Evolutionary conservation across 805 yeast species (phyloP).

Genomic region (Candida nemodendra): DNA sequence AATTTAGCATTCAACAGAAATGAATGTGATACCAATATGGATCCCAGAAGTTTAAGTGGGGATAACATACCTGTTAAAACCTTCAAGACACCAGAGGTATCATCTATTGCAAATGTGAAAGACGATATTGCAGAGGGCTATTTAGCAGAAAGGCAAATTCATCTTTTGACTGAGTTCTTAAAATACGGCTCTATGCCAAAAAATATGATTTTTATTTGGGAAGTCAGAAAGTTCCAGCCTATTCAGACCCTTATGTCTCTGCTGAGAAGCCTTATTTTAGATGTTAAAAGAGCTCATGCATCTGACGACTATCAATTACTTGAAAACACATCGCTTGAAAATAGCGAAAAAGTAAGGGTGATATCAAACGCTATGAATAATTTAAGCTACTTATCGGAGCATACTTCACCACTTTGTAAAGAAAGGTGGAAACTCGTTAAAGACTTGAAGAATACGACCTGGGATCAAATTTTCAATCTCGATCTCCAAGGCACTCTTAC

Average conservation of each 20-base stretch:
- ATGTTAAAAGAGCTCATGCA: slow-evolving; percentile 8
- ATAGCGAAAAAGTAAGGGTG: slow-evolving; percentile 15
- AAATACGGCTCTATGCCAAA: slow-evolving; percentile 25
- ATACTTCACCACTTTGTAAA: slow-evolving; percentile 27
- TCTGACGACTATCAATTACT: neutral
- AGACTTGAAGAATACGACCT: slow-evolving; percentile 23
- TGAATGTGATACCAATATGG: neutral
- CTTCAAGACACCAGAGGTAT: slow-evolving; percentile 3
- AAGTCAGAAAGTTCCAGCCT: slow-evolving; percentile 27
- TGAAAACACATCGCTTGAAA: slow-evolving; percentile 1
- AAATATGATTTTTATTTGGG: slow-evolving; percentile 23
- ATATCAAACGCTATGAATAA: slow-evolving; percentile 17
- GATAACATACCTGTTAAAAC: neutral
- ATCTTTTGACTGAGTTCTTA: slow-evolving; percentile 18
- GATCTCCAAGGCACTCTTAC: neutral
- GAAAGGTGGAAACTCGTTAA: slow-evolving; percentile 28
- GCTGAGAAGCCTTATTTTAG: slow-evolving; percentile 14
- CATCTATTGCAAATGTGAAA: slow-evolving; percentile 16
- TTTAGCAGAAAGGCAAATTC: slow-evolving; percentile 17
- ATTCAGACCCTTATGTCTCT: slow-evolving; percentile 23
- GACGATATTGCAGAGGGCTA: slow-evolving; percentile 6
- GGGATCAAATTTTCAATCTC: slow-evolving; percentile 18
- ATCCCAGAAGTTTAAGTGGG: neutral
- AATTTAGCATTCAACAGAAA: slow-evolving; percentile 11
- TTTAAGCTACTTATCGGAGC: slow-evolving; percentile 25